Percentiles rank a stretch among this genome's conserved stretches.
These are phyloP conservation scores for Xylaria multiplex DNA, from an alignment of 2,329 filamentous ascomycete genomes.

Conservation along the genomic window DNA sequence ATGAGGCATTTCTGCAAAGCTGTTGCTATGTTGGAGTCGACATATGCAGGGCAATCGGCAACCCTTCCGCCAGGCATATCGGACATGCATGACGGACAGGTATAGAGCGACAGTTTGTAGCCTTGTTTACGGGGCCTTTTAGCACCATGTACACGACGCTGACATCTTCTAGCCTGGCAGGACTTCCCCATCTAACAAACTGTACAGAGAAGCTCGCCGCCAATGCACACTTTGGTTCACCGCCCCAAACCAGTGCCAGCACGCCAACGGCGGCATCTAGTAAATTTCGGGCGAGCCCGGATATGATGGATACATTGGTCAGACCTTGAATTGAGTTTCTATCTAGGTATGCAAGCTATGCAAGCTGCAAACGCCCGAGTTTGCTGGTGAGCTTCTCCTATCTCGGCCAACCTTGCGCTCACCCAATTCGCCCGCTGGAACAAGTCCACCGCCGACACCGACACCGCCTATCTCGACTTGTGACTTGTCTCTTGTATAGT, in stretches of 20 bases:
- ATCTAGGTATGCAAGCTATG: conserved; percentile 17
- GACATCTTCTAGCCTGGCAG: conserved; percentile 15
- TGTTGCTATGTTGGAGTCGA: conserved; percentile 33
- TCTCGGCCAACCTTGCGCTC: conserved; percentile 20
- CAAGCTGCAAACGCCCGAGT: conserved; percentile 16
- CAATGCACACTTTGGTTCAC: conserved; percentile 34
- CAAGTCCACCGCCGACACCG: conserved; percentile 12
- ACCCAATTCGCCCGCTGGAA: conserved; percentile 16
- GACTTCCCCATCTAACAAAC: conserved; percentile 37
- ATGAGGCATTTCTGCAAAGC: conserved; percentile 40
- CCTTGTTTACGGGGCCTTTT: conserved; percentile 38
- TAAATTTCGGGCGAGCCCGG: conserved; percentile 27
- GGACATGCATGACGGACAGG: conserved; percentile 31
- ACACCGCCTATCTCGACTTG: conserved; percentile 26
- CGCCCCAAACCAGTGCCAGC: conserved; percentile 32
- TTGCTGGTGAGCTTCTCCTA: conserved; percentile 26
- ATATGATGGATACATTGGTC: conserved; percentile 18
- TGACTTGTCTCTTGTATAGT: neutral
- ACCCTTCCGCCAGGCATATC: conserved; percentile 32
- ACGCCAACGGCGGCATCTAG: conserved; percentile 36
- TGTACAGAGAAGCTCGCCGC: conserved; percentile 30
- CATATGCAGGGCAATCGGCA: conserved; percentile 36
- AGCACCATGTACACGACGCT: conserved; percentile 29
- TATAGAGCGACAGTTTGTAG: conserved; percentile 30
- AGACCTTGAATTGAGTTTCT: conserved; percentile 12